Percentiles rank a stretch among this genome's conserved stretches.
Conservation (phyloP, 2,329 filamentous ascomycete species). For the Penicillium capsulatum region DNA sequence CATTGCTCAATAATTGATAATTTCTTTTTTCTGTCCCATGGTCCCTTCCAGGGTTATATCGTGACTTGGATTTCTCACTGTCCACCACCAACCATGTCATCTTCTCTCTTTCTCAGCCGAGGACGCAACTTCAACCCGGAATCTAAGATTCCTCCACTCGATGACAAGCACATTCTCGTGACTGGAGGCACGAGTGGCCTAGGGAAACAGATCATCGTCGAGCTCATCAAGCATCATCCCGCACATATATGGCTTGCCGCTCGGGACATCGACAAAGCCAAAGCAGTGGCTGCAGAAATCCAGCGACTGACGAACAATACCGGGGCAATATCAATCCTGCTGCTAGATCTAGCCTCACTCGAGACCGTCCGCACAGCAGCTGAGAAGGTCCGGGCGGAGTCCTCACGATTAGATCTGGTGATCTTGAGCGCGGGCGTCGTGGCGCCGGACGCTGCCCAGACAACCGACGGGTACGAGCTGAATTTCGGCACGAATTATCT, state of each 20-base stretch:
- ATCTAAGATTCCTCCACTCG: not conserved
- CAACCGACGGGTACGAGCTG: slow-evolving; percentile 31
- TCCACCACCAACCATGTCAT: too few species aligned
- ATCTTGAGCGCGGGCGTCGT: slow-evolving; percentile 37
- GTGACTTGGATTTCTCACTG: too few species aligned
- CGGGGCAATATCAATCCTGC: not conserved
- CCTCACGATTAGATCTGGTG: slow-evolving; percentile 27
- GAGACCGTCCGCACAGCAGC: slow-evolving; percentile 25
- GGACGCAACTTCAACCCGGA: not conserved
- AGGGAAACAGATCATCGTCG: not conserved
- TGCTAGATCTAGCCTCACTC: slow-evolving; percentile 29
- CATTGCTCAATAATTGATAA: too few species aligned
- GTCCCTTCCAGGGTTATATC: too few species aligned
- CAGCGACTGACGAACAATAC: not conserved
- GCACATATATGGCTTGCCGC: not conserved
- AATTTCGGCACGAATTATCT: slow-evolving; percentile 36
- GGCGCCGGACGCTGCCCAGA: slow-evolving; percentile 21
- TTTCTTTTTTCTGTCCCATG: too few species aligned
- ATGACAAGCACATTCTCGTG: not conserved
- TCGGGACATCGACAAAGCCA: not conserved
- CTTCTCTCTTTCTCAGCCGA: too few species aligned
- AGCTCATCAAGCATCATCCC: not conserved
- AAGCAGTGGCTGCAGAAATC: not conserved
- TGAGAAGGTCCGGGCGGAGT: slow-evolving; percentile 15
- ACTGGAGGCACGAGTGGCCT: not conserved